Evolutionary conservation across 345 rosid species (phyloP), one percentile per base, ranked within the genome.

Genomic region (Pistacia atlantica): DNA sequence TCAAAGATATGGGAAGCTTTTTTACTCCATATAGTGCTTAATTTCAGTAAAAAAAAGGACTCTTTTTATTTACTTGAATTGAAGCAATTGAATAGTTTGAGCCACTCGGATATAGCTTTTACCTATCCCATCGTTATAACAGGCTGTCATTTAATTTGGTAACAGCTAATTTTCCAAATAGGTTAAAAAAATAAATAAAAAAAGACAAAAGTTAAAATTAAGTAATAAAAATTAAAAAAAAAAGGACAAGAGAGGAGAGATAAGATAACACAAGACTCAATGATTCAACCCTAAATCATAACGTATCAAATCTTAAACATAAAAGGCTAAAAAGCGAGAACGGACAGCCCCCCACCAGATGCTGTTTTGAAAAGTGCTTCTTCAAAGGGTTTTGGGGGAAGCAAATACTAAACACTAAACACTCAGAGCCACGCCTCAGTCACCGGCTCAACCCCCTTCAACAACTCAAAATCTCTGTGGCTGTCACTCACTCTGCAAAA

Each of bases 251-350:
- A 31, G 65, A 46, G 72, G 55, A 70, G 60, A 77, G 63, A 77
- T 60, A 65, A 70, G 77, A 71, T 65, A 57, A 69, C 81, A 59
- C 74, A 77, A 55, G 76, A 60, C 74, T 82, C 78, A 84, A 82
- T 86, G 83, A 86, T 86, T 84, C 78, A 51, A 76, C 49, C 78
- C 83, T n/a, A 77, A 46, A 16, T 74, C 59, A 69, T 18, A 14
- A 59, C 14, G 10, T 46, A 33, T 56, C 62, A 54, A 8, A 58
- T 71, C 8, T 33, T 13, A 25, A 64, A 64, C 83, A 77, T 63
- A 76, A 66, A 67, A 76, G 69, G 65, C 38, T 79, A 67, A 77
- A 81, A 78, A 75, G 81, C 60, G 42, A 51, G 48, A 60, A 51
- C 54, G 55, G 20, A 71, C 75, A 4, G 20, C 25, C 25, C 77